A percentile compares a stretch with the other conserved stretches of the same genome.
Conservation (phyloP, 2,329 filamentous ascomycete species). For the Penicillium polonicum region DNA sequence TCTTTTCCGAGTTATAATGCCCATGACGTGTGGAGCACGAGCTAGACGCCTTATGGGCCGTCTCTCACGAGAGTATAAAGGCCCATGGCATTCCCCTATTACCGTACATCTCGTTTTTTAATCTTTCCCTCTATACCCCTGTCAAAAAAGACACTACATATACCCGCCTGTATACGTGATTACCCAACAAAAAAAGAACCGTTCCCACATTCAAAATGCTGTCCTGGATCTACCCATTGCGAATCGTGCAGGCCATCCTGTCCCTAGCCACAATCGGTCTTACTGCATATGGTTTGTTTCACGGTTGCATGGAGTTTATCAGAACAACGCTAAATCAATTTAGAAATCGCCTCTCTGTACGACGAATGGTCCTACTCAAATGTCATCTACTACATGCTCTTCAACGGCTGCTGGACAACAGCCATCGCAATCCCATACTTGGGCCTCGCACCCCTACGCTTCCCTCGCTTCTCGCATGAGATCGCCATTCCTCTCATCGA, state of each 20-base stretch:
- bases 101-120: neutral
- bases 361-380: slow-evolving; percentile 26
- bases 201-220: slow-evolving; percentile 15
- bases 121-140: neutral
- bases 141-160: neutral
- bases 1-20: neutral
- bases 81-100: neutral
- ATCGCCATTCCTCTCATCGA: slow-evolving; percentile 23
- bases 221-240: slow-evolving; percentile 24
- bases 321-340: neutral
- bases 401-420: slow-evolving; percentile 29
- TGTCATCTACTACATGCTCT: slow-evolving; percentile 26
- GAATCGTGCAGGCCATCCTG: slow-evolving; percentile 22
- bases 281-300: slow-evolving; percentile 21
- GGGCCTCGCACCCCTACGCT: slow-evolving; percentile 25
- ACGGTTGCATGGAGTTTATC: neutral
- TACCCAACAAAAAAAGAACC: neutral
- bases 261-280: slow-evolving; percentile 25
- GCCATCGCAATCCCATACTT: slow-evolving; percentile 26
- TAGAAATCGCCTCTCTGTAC: slow-evolving; percentile 23
- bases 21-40: slow-evolving; percentile 4
- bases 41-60: neutral
- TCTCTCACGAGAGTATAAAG: slow-evolving; percentile 6
- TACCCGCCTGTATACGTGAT: neutral
- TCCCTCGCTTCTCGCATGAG: slow-evolving; percentile 25